phyloP scores from a whole-genome alignment of 768 basidiomycete genomes.

The Termitomyces sp. region DNA sequence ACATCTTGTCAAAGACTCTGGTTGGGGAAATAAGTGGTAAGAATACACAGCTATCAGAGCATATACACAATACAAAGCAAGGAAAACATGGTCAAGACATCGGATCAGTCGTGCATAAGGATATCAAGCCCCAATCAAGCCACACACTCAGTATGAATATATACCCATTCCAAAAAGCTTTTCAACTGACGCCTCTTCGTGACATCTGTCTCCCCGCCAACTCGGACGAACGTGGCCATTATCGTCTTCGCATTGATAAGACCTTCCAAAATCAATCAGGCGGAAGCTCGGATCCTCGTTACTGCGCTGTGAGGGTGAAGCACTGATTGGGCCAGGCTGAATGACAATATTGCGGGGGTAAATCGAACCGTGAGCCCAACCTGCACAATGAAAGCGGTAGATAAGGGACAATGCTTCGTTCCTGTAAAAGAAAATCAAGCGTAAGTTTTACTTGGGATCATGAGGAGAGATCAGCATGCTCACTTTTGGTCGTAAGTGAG shows the following conservation, averaged over 20 bases:
- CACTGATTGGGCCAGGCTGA: constrained; percentile 32
- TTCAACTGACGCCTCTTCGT: constrained; percentile 5
- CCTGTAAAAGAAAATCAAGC: constrained; percentile 15
- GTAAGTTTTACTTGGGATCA: not conserved
- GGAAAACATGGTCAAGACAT: not conserved
- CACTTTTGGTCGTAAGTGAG: constrained; percentile 39
- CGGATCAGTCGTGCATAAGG: not conserved
- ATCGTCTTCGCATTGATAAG: not conserved
- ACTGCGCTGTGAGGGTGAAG: constrained; percentile 13
- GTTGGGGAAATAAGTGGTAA: not conserved
- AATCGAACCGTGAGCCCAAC: constrained; percentile 38
- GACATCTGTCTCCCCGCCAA: not conserved
- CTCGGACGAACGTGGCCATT: no score
- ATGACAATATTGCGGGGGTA: constrained; percentile 36
- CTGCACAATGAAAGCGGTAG: constrained; percentile 35
- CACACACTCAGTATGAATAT: not conserved
- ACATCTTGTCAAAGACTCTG: not conserved
- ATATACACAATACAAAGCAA: not conserved
- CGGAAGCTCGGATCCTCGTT: constrained; percentile 32
- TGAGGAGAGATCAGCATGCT: not conserved
- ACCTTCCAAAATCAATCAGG: constrained; percentile 41
- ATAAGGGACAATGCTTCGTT: constrained; percentile 41
- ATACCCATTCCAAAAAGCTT: constrained; percentile 8
- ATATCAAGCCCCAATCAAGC: not conserved
- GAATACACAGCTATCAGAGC: not conserved